A percentile compares a stretch with the other conserved stretches of the same genome.
Conservation (phyloP, 345 rosid species). For the Mangifera indica region DNA sequence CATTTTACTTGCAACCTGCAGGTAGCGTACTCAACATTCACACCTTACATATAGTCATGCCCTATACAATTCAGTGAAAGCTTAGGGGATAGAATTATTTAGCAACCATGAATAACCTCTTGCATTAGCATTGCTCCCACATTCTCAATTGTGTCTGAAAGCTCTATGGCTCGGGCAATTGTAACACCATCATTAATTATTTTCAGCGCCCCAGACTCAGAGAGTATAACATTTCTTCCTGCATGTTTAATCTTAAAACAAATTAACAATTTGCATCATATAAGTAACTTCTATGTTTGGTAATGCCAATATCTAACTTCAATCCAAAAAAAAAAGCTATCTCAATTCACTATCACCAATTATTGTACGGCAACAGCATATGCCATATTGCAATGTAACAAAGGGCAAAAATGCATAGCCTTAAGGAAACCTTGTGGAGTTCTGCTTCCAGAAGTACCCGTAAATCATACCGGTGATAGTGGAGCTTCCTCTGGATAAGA, state of each 20-base stretch:
- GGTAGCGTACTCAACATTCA: slow-evolving; percentile 20
- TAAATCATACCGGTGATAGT: slow-evolving; percentile 65
- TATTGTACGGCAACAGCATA: not conserved
- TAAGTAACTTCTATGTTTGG: not conserved
- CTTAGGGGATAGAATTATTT: slow-evolving; percentile 23
- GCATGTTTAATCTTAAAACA: slow-evolving; percentile 29
- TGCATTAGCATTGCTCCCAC: slow-evolving; percentile 74
- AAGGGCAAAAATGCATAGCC: not conserved
- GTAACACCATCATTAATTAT: slow-evolving; percentile 89
- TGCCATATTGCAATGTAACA: not conserved
- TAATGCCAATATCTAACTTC: not conserved
- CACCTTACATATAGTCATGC: not conserved
- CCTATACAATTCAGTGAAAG: slow-evolving; percentile 8
- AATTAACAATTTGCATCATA: slow-evolving; percentile 18
- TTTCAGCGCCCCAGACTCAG: slow-evolving; percentile 54
- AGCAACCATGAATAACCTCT: slow-evolving; percentile 84
- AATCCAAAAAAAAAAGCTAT: not conserved
- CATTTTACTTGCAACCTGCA: slow-evolving; percentile 80
- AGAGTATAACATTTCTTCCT: slow-evolving; percentile 81
- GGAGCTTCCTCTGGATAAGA: slow-evolving; percentile 75
- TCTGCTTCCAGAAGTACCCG: not conserved
- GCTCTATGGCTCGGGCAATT: slow-evolving; percentile 68
- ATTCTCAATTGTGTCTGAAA: slow-evolving; percentile 73
- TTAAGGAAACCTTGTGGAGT: not conserved
- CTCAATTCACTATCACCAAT: not conserved